Conservation (phyloP, 2,329 filamentous ascomycete genomes). For the Cercospora berteroae region DNA sequence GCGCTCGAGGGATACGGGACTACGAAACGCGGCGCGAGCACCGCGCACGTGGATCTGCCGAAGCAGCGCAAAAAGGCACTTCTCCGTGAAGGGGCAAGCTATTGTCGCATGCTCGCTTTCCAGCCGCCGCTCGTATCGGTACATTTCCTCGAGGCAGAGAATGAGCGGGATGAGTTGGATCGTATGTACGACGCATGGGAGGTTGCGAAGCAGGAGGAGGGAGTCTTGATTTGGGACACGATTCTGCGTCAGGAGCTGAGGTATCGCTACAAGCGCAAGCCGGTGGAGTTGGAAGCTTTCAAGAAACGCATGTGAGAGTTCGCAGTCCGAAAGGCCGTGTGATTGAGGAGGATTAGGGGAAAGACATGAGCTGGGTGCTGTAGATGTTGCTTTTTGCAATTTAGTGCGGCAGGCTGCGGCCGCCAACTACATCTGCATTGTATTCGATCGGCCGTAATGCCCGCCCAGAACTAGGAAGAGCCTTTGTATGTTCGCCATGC, state of each 20-base stretch:
- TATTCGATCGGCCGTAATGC: background rate
- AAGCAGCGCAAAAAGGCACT: background rate
- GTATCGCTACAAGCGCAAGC: background rate
- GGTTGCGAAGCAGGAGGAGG: background rate
- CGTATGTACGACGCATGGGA: background rate
- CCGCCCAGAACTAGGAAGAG: background rate
- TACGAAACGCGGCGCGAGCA: background rate
- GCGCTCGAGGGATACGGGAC: background rate
- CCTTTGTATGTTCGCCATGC: background rate
- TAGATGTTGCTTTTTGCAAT: background rate
- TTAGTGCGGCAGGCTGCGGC: background rate
- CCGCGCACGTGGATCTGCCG: background rate
- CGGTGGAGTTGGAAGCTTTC: background rate
- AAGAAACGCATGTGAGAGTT: background rate
- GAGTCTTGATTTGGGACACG: background rate
- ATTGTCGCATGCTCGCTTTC: slow-evolving; percentile 5
- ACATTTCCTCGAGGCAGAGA: background rate
- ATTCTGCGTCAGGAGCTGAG: background rate
- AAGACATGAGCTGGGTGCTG: background rate
- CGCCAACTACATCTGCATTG: background rate
- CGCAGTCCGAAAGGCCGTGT: background rate
- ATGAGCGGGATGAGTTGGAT: background rate
- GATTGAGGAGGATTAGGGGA: background rate
- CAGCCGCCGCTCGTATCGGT: background rate
- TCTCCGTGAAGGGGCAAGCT: background rate